Evolutionary conservation across 2,329 filamentous ascomycete species (phyloP), one percentile per base, ranked within the genome.

Genomic region (Monosporascus sp.): DNA sequence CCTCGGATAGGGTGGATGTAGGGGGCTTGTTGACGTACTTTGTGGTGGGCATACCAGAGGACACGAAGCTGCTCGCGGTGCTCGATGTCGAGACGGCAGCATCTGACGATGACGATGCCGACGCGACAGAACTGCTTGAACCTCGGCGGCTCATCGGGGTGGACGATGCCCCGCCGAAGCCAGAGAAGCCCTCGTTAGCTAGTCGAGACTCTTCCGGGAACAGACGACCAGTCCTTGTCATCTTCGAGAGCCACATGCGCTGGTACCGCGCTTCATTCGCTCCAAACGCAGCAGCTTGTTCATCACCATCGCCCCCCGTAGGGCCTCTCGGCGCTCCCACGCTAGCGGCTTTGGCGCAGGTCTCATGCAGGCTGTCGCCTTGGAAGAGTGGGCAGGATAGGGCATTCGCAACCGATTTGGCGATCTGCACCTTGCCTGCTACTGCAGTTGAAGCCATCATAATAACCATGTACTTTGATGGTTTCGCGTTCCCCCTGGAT

Each of bases 231-330:
- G 67, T 69, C 6, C 67, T 48, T 2, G 62, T 69, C 65, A 69
- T 62, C 52, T 66, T 68, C 3, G 61, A 62, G 11, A 69, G 60
- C 67, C 67, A 69, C 65, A 69, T 67, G 40, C 66, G 62, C 54
- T 64, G 65, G 41, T 69, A 68, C 4, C 65, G 59, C 2, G 51
- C 59, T 49, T 65, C 59, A n/a, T 67, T 68, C 2, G 53, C 49
- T 5, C 55, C 53, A 9, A n/a, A 19, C n/a, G 36, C 36, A 9
- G 37, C 40, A 8, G 16, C 24, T 27, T 27, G 26, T 27, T 9
- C 26, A 27, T 9, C 26, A 27, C 8, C 26, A 6, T 9, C 26
- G 26, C 8, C 8, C 2, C 26, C 26, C 9, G 26, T 27, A 27
- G 20, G 19, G 17, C 24, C 36, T 16, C 26, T 24, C 20, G 44